phyloP scores from a whole-genome alignment of 2,329 filamentous ascomycete genomes.

The Colletotrichum ledebouriae region DNA sequence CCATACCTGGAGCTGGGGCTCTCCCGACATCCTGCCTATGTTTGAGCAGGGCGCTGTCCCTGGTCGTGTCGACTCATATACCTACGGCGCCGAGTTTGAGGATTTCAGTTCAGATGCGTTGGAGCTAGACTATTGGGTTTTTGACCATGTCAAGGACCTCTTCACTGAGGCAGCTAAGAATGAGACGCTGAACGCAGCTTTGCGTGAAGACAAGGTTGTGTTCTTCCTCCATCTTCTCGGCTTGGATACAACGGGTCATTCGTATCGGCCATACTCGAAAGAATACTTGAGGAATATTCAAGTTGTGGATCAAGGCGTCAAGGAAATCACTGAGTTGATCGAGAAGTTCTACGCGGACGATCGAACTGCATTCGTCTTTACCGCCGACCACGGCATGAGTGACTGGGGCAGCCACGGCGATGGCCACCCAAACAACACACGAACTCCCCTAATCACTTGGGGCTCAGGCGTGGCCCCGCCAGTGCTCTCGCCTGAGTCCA shows the following conservation, averaged over 20 bases:
- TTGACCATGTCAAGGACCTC: constrained; percentile 89
- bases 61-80: constrained; percentile 88
- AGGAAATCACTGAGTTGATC: constrained; percentile 84
- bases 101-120: constrained; percentile 89
- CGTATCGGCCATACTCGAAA: constrained; percentile 89
- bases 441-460: constrained; percentile 93
- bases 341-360: constrained; percentile 87
- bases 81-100: constrained; percentile 86
- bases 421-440: constrained; percentile 95
- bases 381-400: constrained; percentile 98
- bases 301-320: constrained; percentile 90
- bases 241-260: constrained; percentile 90
- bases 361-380: constrained; percentile 95
- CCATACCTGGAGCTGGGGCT: constrained; percentile 99
- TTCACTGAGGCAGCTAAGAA: constrained; percentile 87
- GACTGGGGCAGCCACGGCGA: constrained; percentile 99
- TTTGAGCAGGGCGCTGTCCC: constrained; percentile 93
- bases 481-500: constrained; percentile 63
- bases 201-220: constrained; percentile 88
- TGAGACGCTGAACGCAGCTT: constrained; percentile 76
- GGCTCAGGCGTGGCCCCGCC: constrained; percentile 90
- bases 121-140: constrained; percentile 92
- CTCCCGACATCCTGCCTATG: constrained; percentile 97
- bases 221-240: constrained; percentile 97
- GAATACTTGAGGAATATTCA: constrained; percentile 97